These are phyloP conservation scores for Colletotrichum sp. DNA, from an alignment of 2,329 filamentous ascomycete species.

Conservation along the genomic window DNA sequence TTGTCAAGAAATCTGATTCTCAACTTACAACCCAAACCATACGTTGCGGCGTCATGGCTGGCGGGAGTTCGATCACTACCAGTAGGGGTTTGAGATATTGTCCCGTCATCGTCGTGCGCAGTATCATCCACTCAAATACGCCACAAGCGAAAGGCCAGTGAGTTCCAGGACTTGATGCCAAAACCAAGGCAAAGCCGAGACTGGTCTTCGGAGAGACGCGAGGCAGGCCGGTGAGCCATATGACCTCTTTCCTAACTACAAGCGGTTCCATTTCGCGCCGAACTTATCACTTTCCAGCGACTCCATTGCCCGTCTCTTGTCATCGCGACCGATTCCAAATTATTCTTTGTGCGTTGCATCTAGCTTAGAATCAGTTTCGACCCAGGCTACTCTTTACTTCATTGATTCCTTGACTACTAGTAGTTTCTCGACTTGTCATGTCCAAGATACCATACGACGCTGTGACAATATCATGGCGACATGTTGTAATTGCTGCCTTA, in stretches of 20 bases:
- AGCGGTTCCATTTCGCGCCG: neutral
- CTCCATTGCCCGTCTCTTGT: neutral
- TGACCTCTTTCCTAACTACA: fast-evolving
- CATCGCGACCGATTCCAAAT: no score
- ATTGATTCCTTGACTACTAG: neutral
- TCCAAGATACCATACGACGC: neutral
- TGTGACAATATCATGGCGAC: fast-evolving
- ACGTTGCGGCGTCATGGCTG: fast-evolving
- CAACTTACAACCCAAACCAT: neutral
- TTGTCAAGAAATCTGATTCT: neutral
- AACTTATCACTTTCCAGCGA: neutral
- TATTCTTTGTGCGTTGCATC: fast-evolving
- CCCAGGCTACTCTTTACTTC: neutral
- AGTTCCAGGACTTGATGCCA: neutral
- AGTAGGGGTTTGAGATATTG: neutral
- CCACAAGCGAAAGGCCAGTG: neutral
- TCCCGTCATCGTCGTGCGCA: fast-evolving
- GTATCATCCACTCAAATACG: neutral
- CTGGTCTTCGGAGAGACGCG: fast-evolving
- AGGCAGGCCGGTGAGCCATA: neutral
- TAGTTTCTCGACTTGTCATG: fast-evolving
- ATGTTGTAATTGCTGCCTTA: neutral
- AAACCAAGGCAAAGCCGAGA: neutral
- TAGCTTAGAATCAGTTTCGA: fast-evolving
- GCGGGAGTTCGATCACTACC: neutral